Evolutionary conservation across 2,329 filamentous ascomycete species (phyloP), one percentile per base, ranked within the genome.

Genomic region (Hypoxylon sp.): DNA sequence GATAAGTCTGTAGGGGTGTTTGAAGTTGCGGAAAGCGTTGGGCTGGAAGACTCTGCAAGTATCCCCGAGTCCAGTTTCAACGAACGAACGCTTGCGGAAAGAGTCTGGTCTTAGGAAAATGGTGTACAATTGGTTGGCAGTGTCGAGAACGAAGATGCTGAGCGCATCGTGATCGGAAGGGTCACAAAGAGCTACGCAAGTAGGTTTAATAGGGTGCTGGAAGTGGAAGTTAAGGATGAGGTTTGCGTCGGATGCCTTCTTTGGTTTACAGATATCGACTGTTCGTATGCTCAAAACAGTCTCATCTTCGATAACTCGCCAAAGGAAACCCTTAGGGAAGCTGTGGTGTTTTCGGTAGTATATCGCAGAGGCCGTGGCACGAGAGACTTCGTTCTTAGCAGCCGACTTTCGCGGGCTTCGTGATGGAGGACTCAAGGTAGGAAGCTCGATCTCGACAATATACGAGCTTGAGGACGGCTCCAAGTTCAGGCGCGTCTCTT

Each of bases 311-410:
- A 98, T 82, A 41, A 98, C 86, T 73, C 95, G 89, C 96, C 96
- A 99, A 51, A 97, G 86, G 77, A 98, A 97, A 79, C 89, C 93
- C 76, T 92, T 90, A 41, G 96, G 96, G 70, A 91, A 90, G 70
- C 87, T 84, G 75, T 91, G 89, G 78, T 91, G 87, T 78, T 88
- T 87, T 60, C 96, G 90, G 80, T 97, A 94, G 82, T 93, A 97
- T 61, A 98, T 86, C 2, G 93, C 93, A 28, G 93, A 91, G 32
- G 94, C 88, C 1, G 85, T 90, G 25, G 87, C 84, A 71, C 90
- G 88, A 76, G 97, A 97, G 9, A 87, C 83, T 60, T 95, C 91
- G 72, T 94, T 92, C 75, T 92, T 89, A 71, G 83, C 73, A 77
- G 76, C 67, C 46, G 76, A 72, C 79, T 85, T 79, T 77, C 75